phyloP scores from a whole-genome alignment of 768 basidiomycete genomes.

The Collybia nuda region DNA sequence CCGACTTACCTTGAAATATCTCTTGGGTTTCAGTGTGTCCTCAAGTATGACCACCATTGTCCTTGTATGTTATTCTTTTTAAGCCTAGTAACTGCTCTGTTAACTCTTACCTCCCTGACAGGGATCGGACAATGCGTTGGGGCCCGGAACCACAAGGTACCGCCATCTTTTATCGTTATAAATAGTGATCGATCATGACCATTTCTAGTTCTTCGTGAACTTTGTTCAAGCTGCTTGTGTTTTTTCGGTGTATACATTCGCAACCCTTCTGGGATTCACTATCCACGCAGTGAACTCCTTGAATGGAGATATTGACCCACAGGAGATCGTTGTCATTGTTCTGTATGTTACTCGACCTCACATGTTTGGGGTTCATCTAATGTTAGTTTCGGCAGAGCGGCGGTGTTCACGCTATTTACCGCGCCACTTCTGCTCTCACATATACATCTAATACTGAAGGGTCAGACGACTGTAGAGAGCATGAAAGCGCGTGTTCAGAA shows the following conservation, averaged over 20 bases:
- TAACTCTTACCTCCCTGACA: slow-evolving; percentile 24
- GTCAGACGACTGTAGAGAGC: slow-evolving; percentile 83
- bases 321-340: slow-evolving; percentile 70
- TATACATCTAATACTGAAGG: slow-evolving; percentile 54
- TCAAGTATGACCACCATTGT: slow-evolving; percentile 89
- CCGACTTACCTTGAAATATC: neutral
- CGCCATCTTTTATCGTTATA: neutral
- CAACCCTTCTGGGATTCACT: slow-evolving; percentile 56
- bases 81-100: neutral
- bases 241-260: slow-evolving; percentile 63
- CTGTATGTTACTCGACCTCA: slow-evolving; percentile 48
- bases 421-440: slow-evolving; percentile 56
- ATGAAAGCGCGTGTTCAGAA: slow-evolving; percentile 55
- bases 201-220: slow-evolving; percentile 74
- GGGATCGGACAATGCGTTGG: slow-evolving; percentile 97
- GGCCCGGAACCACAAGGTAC: slow-evolving; percentile 85
- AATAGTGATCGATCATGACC: neutral
- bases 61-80: slow-evolving; percentile 56
- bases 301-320: slow-evolving; percentile 49
- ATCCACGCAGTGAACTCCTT: slow-evolving; percentile 27
- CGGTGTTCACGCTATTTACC: slow-evolving; percentile 74
- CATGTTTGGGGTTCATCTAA: neutral
- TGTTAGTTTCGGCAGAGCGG: slow-evolving; percentile 46
- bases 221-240: slow-evolving; percentile 66
- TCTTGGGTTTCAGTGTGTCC: slow-evolving; percentile 56